Conservation (phyloP, 139 green algal genomes). For the Picochlorum sp. region DNA sequence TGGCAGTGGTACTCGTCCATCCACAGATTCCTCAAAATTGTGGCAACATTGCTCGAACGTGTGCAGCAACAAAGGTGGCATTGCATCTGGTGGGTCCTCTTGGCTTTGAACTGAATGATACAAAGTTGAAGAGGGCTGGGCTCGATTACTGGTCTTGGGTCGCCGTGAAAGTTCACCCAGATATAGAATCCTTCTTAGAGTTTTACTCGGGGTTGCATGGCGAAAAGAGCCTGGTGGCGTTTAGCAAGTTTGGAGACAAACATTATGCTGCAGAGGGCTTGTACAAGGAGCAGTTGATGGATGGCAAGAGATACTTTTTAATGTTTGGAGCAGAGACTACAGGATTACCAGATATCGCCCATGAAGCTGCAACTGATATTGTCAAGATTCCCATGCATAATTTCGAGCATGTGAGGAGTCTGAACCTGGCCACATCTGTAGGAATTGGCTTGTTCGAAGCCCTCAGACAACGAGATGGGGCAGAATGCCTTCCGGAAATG, state of each 20-base stretch:
- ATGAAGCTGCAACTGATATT: slow-evolving; percentile 39
- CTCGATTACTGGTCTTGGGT: slow-evolving; percentile 83
- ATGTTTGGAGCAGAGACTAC: slow-evolving; percentile 68
- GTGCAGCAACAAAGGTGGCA: slow-evolving; percentile 51
- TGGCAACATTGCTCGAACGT: slow-evolving; percentile 66
- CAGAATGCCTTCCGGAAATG: slow-evolving; percentile 12
- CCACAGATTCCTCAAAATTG: slow-evolving; percentile 67
- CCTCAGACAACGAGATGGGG: slow-evolving; percentile 69
- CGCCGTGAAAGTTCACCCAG: slow-evolving; percentile 57
- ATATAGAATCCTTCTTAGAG: slow-evolving; percentile 53
- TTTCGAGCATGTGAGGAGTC: slow-evolving; percentile 67
- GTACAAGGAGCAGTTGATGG: slow-evolving; percentile 41
- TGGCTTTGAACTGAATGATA: slow-evolving; percentile 68
- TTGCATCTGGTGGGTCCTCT: slow-evolving; percentile 79
- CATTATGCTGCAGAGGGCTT: slow-evolving; percentile 49
- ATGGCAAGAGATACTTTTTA: slow-evolving; percentile 27
- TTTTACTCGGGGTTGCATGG: slow-evolving; percentile 32
- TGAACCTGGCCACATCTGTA: slow-evolving; percentile 76
- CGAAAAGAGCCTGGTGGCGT: slow-evolving; percentile 59
- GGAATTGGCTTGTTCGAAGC: slow-evolving; percentile 82
- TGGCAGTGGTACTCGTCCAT: slow-evolving; percentile 65
- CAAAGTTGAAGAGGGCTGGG: slow-evolving; percentile 69
- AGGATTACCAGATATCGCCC: slow-evolving; percentile 60
- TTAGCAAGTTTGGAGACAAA: slow-evolving; percentile 52
- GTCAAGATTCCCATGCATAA: slow-evolving; percentile 80